phyloP scores from a whole-genome alignment of 148 eudicot species.

The Silene latifolia region DNA sequence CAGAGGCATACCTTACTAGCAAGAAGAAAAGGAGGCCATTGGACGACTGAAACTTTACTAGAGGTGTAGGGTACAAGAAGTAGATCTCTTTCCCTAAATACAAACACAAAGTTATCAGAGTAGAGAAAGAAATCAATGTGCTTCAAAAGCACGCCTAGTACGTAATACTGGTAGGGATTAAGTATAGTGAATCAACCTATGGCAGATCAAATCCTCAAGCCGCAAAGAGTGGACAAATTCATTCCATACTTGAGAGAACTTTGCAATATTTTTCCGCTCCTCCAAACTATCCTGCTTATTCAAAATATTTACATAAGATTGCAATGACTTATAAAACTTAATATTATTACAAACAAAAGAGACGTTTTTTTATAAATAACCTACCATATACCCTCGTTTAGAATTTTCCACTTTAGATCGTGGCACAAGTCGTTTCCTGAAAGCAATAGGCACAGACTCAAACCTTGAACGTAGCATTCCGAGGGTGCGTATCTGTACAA shows the following conservation, averaged over 20 bases:
- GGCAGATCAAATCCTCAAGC: slow-evolving; percentile 81
- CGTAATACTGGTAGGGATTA: neutral
- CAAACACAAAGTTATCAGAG: slow-evolving; percentile 13
- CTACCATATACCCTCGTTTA: slow-evolving; percentile 49
- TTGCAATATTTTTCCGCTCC: slow-evolving; percentile 66
- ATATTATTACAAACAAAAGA: slow-evolving; percentile 3
- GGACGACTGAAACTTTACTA: slow-evolving; percentile 75
- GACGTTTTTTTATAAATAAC: slow-evolving; percentile 4
- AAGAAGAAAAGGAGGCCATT: slow-evolving; percentile 99
- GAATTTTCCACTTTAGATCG: slow-evolving; percentile 34
- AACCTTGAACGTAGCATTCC: slow-evolving; percentile 98
- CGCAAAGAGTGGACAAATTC: slow-evolving; percentile 87
- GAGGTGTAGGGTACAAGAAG: slow-evolving; percentile 92
- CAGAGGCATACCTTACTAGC: slow-evolving; percentile 77
- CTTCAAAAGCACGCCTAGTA: neutral
- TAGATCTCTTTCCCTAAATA: slow-evolving; percentile 81
- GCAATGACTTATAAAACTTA: neutral
- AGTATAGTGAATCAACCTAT: slow-evolving; percentile 47
- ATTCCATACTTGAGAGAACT: slow-evolving; percentile 97
- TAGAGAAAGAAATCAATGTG: neutral
- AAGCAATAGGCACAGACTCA: slow-evolving; percentile 86
- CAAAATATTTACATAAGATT: slow-evolving; percentile 12
- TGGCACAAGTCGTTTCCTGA: slow-evolving; percentile 80
- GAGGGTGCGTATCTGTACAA: slow-evolving; percentile 78
- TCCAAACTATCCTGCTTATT: slow-evolving; percentile 41